Evolutionary conservation across 805 yeast genomes (phyloP).

Genomic region (Schizosaccharomyces osmophilus): DNA sequence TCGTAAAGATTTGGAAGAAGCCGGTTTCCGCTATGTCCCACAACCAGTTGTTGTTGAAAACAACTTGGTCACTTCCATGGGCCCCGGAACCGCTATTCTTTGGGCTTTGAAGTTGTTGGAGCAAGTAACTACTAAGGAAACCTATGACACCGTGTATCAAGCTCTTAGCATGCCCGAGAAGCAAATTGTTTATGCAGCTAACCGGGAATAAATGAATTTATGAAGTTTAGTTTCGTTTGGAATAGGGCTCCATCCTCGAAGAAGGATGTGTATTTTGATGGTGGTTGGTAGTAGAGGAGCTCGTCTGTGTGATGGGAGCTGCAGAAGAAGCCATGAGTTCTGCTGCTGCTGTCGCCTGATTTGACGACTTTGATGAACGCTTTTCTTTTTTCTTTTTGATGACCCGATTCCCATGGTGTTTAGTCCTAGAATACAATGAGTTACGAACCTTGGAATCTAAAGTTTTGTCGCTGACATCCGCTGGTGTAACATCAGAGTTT

Average conservation of each 20-base stretch:
- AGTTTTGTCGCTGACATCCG: neutral
- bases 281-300: neutral
- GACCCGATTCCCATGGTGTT: neutral
- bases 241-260: neutral
- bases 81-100: slow-evolving; percentile 2
- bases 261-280: neutral
- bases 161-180: neutral
- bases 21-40: neutral
- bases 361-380: neutral
- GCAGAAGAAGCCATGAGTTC: neutral
- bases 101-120: slow-evolving; percentile 1
- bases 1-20: neutral
- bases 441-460: neutral
- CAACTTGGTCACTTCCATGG: neutral
- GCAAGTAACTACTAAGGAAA: neutral
- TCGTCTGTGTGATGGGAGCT: neutral
- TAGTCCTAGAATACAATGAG: neutral
- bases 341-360: neutral
- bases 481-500: neutral
- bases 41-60: neutral
- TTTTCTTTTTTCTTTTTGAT: neutral
- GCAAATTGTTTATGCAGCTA: neutral
- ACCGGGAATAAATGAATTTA: too few species aligned
- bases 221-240: neutral
- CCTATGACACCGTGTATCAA: neutral